These are phyloP conservation scores for Populus ilicifolia DNA, from an alignment of 345 rosid genomes.

Conservation along the genomic window DNA sequence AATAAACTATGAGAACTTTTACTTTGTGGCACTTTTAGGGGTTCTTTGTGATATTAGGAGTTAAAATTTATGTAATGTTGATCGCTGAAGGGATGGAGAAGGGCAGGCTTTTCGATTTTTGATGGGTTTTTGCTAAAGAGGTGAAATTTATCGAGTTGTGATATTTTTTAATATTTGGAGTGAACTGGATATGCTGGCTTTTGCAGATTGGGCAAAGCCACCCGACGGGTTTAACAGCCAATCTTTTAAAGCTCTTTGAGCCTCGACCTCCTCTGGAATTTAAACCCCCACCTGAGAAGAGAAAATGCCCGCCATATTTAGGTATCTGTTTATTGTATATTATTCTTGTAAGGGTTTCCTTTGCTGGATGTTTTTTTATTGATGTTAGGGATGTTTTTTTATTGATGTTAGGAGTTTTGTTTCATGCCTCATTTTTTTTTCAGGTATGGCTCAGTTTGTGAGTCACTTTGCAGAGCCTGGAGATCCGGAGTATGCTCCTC, in stretches of 20 bases:
- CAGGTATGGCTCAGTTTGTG: slow-evolving; percentile 89
- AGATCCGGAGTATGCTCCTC: slow-evolving; percentile 87
- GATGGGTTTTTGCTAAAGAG: background rate
- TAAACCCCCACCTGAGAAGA: slow-evolving; percentile 84
- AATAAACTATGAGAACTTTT: background rate
- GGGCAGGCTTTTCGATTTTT: background rate
- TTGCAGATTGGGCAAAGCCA: slow-evolving; percentile 96
- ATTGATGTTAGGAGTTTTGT: background rate
- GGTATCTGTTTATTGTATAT: slow-evolving; percentile 32
- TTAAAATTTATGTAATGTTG: background rate
- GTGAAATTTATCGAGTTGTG: background rate
- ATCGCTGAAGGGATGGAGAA: background rate
- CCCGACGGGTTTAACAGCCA: slow-evolving; percentile 86
- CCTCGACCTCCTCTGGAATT: slow-evolving; percentile 83
- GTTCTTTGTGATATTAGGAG: background rate
- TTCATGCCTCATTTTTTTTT: background rate
- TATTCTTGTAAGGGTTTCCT: background rate
- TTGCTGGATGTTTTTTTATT: background rate
- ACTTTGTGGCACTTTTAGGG: background rate
- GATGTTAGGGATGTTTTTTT: background rate
- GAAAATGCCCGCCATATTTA: slow-evolving; percentile 73
- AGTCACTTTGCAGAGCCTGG: slow-evolving; percentile 81
- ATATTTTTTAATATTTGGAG: background rate
- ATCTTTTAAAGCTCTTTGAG: slow-evolving; percentile 88
- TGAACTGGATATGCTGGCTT: slow-evolving; percentile 9